phyloP scores from a whole-genome alignment of 1,139 yeast genomes.

The Blastobotrys proliferans region DNA sequence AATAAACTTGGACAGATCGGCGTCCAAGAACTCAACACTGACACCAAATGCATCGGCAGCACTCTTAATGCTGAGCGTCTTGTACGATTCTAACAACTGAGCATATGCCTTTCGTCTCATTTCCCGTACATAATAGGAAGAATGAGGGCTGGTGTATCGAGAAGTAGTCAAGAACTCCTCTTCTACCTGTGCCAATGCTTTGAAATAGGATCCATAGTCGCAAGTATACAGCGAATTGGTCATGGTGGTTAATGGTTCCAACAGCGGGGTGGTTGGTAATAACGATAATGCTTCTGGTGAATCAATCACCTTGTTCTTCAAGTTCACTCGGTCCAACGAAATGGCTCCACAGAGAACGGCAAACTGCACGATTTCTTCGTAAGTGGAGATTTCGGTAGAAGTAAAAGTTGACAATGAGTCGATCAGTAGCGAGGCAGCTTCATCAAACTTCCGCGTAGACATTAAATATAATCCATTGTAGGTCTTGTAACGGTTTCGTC shows the following conservation, averaged over 20 bases:
- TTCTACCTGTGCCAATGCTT: conserved; percentile 71
- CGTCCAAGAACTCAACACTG: conserved; percentile 70
- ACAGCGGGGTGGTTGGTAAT: conserved; percentile 62
- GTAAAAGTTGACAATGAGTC: conserved; percentile 95
- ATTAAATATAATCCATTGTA: conserved; percentile 79
- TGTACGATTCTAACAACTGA: conserved; percentile 90
- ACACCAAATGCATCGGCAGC: conserved; percentile 96
- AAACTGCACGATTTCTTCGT: conserved; percentile 85
- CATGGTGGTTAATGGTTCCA: conserved; percentile 79
- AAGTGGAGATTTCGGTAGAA: conserved; percentile 85
- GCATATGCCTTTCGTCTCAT: conserved; percentile 94
- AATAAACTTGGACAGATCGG: conserved; percentile 82
- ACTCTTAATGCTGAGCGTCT: conserved; percentile 79
- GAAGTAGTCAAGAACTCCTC: conserved; percentile 68
- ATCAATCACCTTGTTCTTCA: conserved; percentile 81
- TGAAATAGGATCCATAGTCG: conserved; percentile 79
- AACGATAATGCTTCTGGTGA: conserved; percentile 90
- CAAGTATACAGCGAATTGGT: conserved; percentile 87
- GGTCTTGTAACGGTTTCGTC: conserved; percentile 90
- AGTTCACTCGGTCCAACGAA: conserved; percentile 75
- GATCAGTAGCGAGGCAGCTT: conserved; percentile 77
- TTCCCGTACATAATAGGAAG: conserved; percentile 82
- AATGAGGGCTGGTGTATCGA: conserved; percentile 74
- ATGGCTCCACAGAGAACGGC: conserved; percentile 85
- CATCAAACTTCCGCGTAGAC: conserved; percentile 81